Evolutionary conservation across 192 early-diverging fungal species (phyloP).

Genomic region (Rhizoclosmatium sp.): DNA sequence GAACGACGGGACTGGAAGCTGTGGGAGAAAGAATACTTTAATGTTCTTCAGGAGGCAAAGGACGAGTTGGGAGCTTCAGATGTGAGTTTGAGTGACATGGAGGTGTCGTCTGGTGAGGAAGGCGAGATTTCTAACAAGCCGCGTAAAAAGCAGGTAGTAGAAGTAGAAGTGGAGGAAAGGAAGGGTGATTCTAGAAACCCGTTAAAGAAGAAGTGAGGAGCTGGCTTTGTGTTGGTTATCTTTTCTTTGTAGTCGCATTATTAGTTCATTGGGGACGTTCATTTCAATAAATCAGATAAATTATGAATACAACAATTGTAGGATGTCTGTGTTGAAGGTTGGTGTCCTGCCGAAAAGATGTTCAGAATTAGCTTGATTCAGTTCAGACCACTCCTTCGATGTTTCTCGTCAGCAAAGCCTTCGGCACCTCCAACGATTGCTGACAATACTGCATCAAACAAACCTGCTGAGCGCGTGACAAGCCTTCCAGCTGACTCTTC

Average conservation of each 20-base stretch:
- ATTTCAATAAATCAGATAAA: too few relatives aligned
- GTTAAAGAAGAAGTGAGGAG: slow-evolving; percentile 17
- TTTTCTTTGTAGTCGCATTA: background rate
- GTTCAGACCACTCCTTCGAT: too few relatives aligned
- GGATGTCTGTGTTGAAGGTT: background rate
- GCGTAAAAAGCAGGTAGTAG: background rate
- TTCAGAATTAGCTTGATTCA: too few relatives aligned
- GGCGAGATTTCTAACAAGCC: background rate
- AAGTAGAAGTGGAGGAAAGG: slow-evolving; percentile 7
- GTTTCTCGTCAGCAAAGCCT: too few relatives aligned
- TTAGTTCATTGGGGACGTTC: too few relatives aligned
- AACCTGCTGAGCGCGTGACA: too few relatives aligned
- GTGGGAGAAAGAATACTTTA: slow-evolving; percentile 11
- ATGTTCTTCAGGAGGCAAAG: slow-evolving; percentile 2
- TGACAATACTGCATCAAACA: too few relatives aligned
- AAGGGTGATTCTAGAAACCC: slow-evolving; percentile 8
- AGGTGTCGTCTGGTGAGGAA: slow-evolving; percentile 10
- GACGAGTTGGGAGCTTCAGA: slow-evolving; percentile 23
- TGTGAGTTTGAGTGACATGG: background rate
- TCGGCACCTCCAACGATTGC: too few relatives aligned
- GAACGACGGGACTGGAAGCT: background rate
- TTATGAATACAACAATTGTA: too few relatives aligned
- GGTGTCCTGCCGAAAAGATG: too few relatives aligned
- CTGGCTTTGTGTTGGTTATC: background rate
- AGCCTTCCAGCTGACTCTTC: too few relatives aligned